Base-by-base conservation (phyloP, 306 rosid genomes). In the Cyamopsis tetragonoloba region DNA sequence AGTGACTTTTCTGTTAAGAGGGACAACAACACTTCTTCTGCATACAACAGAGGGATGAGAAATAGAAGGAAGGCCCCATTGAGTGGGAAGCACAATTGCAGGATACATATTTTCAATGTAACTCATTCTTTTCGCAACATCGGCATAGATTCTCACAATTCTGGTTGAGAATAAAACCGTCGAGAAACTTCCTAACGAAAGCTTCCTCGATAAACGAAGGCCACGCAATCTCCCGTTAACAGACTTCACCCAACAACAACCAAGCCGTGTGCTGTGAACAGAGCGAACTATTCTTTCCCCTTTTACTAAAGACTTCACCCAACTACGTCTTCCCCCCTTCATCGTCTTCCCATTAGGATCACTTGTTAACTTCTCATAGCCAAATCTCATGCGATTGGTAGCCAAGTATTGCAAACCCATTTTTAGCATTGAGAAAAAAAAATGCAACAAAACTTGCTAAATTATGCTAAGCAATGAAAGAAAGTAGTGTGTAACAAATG, bases 51-150 rank as follows among this genome's bases (percentile, higher is more conserved):
- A 81, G 5, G 84, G 72, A 65, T 83, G 85, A 66, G 87, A 78
- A 0, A 88, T 35, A 83, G 80, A 80, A 10, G 96, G 95, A 61
- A 88, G 73, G 13, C 95, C 98, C 96, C 83, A 83, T 4, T 91
- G 87, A 17, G 90, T 66, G 6, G 83, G 76, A 14, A 86, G 74
- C 76, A 85, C 58, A 71, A 85, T 27, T 17, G 68, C 58, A 0
- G 96, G 86, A 43, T 57, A 74, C 0, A 43, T 69, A 48, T 64
- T 80, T 48, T 83, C 88, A 20, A 70, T 32, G 65, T 71, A n/a
- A n/a, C n/a, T 87, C 77, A 81, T 68, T 75, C 78, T 20, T 22
- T 58, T 79, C 2, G 77, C 79, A 48, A 88, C 26, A 1, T 88
- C 80, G 55, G 2, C 70, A 77, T 64, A 87, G 7, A 85, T 73